phyloP scores from a whole-genome alignment of 257 asterid species.

The Craterostigma plantagineum region DNA sequence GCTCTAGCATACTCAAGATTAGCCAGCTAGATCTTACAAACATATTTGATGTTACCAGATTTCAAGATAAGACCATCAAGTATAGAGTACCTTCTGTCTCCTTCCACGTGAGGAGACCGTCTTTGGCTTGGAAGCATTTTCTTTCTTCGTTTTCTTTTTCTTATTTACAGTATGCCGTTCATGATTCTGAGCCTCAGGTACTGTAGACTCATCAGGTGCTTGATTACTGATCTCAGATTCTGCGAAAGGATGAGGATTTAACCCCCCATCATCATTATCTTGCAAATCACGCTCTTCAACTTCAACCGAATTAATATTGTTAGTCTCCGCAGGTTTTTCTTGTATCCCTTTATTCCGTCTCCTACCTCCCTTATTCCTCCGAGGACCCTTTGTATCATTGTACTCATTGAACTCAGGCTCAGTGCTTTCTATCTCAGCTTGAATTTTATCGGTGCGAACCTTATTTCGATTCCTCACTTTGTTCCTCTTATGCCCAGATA shows the following conservation, averaged over 20 bases:
- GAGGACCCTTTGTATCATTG: conserved; percentile 41
- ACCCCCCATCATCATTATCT: conserved; percentile 22
- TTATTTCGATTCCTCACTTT: conserved; percentile 19
- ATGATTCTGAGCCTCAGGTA: conserved; percentile 15
- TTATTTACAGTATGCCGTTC: conserved; percentile 17
- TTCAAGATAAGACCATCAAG: neutral
- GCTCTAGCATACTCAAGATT: neutral
- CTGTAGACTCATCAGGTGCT: conserved; percentile 19
- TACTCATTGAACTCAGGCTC: conserved; percentile 70
- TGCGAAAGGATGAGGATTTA: conserved; percentile 18
- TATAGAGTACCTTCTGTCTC: conserved; percentile 49
- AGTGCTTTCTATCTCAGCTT: conserved; percentile 23
- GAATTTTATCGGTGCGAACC: conserved; percentile 17
- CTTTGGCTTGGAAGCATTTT: conserved; percentile 21
- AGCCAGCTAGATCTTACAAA: neutral
- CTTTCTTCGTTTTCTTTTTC: conserved; percentile 41
- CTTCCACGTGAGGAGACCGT: conserved; percentile 51
- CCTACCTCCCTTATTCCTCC: conserved; percentile 57
- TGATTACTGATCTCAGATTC: conserved; percentile 18
- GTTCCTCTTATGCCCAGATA: conserved; percentile 37
- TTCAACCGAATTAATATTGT: conserved; percentile 15
- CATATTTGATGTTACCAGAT: neutral
- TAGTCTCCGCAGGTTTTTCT: conserved; percentile 22
- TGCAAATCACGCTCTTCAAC: conserved; percentile 16
- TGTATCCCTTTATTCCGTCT: conserved; percentile 32